Conservation (phyloP, 2,329 filamentous ascomycete species). For the Colletotrichum sp. region DNA sequence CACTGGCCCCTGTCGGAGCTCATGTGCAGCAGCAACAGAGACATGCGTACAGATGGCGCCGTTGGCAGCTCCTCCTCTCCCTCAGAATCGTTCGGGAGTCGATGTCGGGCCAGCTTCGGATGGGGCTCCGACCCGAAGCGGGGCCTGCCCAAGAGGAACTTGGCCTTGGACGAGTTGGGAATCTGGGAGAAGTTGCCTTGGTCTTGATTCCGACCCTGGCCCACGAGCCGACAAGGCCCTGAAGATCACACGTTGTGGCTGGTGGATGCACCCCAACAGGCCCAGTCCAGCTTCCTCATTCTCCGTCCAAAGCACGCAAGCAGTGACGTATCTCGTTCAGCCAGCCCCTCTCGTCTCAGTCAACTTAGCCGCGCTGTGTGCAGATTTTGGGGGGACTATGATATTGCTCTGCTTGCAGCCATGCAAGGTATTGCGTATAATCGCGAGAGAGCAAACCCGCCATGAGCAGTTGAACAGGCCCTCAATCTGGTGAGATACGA, state of each 20-base stretch:
- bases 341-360: not conserved
- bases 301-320: constrained; percentile 12
- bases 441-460: not conserved
- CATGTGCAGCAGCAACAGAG: not conserved
- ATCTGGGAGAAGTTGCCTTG: not conserved
- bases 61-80: not conserved
- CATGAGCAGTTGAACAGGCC: not conserved
- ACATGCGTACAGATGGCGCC: not conserved
- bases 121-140: constrained; percentile 15
- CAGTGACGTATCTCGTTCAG: constrained; percentile 5
- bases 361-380: not conserved
- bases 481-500: not conserved
- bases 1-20: not conserved
- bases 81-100: not conserved
- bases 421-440: not conserved
- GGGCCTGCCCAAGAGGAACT: not conserved
- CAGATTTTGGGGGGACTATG: not conserved
- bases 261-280: not conserved
- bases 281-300: constrained; percentile 6
- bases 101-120: constrained; percentile 5
- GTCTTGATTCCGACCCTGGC: not conserved
- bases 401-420: not conserved
- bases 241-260: constrained; percentile 3
- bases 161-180: not conserved
- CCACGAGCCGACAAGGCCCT: not conserved